These are phyloP conservation scores for Alternaria conjuncta DNA, from an alignment of 2,329 filamentous ascomycete species.

Conservation along the genomic window DNA sequence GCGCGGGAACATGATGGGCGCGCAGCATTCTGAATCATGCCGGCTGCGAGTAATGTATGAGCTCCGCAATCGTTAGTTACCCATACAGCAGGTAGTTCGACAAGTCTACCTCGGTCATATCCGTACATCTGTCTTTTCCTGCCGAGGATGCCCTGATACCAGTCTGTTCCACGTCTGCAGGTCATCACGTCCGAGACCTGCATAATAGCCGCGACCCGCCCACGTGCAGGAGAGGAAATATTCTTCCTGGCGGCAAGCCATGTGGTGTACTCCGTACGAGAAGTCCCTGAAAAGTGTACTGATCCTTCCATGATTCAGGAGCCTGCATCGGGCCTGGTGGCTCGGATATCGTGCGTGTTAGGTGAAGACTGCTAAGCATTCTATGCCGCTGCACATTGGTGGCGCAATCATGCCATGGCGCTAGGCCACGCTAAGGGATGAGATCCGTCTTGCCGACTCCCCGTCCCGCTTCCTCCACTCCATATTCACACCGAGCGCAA, in stretches of 20 bases:
- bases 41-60: background rate
- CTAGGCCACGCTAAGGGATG: background rate
- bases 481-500: background rate
- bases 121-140: background rate
- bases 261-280: background rate
- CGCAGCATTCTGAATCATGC: background rate
- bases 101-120: background rate
- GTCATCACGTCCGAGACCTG: background rate
- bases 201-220: background rate
- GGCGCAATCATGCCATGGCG: background rate
- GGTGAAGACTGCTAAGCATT: background rate
- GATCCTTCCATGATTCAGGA: constrained; percentile 3
- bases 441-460: constrained; percentile 4
- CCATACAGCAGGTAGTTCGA: background rate
- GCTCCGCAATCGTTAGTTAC: background rate
- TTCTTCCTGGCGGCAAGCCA: background rate
- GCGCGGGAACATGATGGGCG: background rate
- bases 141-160: background rate
- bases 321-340: background rate
- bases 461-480: constrained; percentile 2
- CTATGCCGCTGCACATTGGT: background rate
- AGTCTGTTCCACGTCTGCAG: background rate
- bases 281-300: background rate
- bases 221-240: background rate
- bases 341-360: background rate